Evolutionary conservation across 805 yeast species (phyloP).

Genomic region (Brettanomyces custersianus): DNA sequence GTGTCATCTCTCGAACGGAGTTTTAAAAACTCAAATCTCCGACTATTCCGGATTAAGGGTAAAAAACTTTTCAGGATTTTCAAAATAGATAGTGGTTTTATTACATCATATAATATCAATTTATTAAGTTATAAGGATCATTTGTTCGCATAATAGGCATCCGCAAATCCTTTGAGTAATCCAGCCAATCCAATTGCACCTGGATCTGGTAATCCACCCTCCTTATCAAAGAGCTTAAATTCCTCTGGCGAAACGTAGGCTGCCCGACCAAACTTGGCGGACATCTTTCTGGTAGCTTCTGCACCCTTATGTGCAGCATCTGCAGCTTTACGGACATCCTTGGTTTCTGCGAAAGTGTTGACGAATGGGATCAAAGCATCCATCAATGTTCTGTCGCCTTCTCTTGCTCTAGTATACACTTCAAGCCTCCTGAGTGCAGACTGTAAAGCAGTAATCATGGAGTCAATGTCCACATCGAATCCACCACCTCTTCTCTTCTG

Average conservation of each 20-base stretch:
- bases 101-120: no score
- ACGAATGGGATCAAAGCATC: conserved; percentile 89
- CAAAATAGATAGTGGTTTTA: no score
- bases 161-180: conserved; percentile 23
- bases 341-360: conserved; percentile 41
- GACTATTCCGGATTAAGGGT: no score
- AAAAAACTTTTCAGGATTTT: no score
- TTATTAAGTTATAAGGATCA: no score
- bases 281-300: conserved; percentile 59
- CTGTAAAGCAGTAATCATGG: conserved; percentile 40
- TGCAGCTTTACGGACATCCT: conserved; percentile 52
- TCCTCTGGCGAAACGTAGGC: conserved; percentile 70
- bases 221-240: conserved; percentile 36
- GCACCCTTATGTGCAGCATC: conserved; percentile 70
- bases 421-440: conserved; percentile 64
- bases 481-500: conserved; percentile 21
- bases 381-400: conserved; percentile 81
- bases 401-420: conserved; percentile 82
- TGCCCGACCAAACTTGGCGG: conserved; percentile 90
- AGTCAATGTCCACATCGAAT: conserved; percentile 23
- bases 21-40: no score
- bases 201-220: conserved; percentile 86
- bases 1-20: no score
- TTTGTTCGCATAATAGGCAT: not conserved
- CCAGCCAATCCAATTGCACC: conserved; percentile 81